Base-by-base conservation (phyloP, 1,284 basidiomycete species). In the Pholiota adiposa region DNA sequence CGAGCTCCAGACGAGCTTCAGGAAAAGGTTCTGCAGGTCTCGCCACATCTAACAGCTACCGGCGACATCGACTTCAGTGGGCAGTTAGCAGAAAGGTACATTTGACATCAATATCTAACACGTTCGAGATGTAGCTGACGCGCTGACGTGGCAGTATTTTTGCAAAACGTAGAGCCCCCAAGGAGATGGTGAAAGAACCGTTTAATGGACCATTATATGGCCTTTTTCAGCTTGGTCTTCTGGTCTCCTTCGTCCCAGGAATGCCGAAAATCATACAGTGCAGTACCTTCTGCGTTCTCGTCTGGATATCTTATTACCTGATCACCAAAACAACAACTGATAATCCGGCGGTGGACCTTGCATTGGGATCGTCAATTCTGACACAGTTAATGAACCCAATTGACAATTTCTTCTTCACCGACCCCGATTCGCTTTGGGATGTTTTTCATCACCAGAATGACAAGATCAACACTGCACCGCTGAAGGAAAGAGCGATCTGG, bases 281-380 rank as follows among this genome's bases (percentile, higher is more conserved):
- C 4, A 4, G 21, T 23, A 46, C 51, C 0, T 34, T 65, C 12
- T 23, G 33, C 8, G 31, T 56, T 9, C 36, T 65, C 16, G 27
- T 38, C 2, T 59, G 54, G 51, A 51, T 62, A 27, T 53, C 61
- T 9, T 62, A 64, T 57, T 40, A 63, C 44, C 53, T 67, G 44
- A 60, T 68, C 44, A 60, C 58, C 6, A 48, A 59, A 33, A 66
- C 60, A 0, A 65, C 59, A 8, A 67, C 67, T 12, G 61, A 63
- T 14, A 62, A 65, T 43, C 51, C 56, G 4, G 27, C 51, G 4
- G 60, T 38, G 11, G 64, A 65, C 52, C 31, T 65, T 6, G 64
- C 48, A 0, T 21, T 65, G 4, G 65, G 68, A 11, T 65, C 66
- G 18, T 55, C 60, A 25, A 57, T 69, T 9, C 43, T 66, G 0